These are phyloP conservation scores for Kwoniella shandongensis DNA, from an alignment of 768 basidiomycete genomes.

Conservation along the genomic window DNA sequence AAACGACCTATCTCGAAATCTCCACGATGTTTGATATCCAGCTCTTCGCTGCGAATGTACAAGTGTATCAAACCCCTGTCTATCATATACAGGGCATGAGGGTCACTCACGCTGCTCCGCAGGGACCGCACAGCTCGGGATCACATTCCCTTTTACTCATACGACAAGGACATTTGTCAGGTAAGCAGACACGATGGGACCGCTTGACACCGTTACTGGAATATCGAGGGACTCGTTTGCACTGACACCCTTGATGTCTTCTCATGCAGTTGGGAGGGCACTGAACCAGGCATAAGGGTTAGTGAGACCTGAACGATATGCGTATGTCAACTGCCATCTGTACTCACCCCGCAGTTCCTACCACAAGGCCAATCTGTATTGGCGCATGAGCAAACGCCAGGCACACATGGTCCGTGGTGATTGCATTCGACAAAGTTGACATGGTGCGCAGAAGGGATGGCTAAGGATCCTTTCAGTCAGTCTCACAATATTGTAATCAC, in stretches of 20 bases:
- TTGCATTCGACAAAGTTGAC: conserved; percentile 3
- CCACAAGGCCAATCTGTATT: conserved; percentile 9
- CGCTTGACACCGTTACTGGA: neutral
- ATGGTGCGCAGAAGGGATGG: neutral
- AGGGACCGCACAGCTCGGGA: conserved; percentile 16
- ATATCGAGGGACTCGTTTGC: neutral
- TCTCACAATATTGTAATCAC: neutral
- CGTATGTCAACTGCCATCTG: neutral
- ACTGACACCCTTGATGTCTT: conserved; percentile 7
- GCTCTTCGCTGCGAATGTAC: neutral
- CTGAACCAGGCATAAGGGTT: neutral
- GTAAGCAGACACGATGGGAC: neutral
- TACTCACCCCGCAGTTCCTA: conserved; percentile 19
- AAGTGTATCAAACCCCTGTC: neutral
- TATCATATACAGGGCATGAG: neutral
- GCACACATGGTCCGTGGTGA: conserved; percentile 11
- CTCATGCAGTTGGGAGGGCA: conserved; percentile 6
- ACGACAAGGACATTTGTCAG: conserved; percentile 7
- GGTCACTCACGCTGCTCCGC: conserved; percentile 15
- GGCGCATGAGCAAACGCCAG: conserved; percentile 6
- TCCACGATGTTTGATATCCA: neutral
- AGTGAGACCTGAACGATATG: neutral
- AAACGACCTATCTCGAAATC: no score
- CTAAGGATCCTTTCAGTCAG: neutral
- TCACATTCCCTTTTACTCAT: conserved; percentile 12